Evolutionary conservation across 768 basidiomycete genomes (phyloP).

Genomic region (Leccinum variicolor): DNA sequence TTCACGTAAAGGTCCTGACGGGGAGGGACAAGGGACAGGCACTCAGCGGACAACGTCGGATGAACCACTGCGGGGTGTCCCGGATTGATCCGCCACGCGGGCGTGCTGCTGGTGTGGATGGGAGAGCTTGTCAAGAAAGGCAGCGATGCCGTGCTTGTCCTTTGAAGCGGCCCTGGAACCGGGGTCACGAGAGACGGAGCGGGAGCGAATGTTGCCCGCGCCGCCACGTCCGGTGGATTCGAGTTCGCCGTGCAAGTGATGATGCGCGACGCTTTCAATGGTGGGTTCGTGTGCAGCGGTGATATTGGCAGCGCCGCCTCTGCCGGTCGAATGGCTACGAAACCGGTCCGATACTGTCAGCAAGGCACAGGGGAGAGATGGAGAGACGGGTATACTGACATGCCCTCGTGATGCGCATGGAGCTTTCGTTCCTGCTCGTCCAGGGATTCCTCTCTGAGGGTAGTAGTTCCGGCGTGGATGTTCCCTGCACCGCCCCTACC

Average conservation of each 20-base stretch:
- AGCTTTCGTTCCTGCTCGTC: slow-evolving; percentile 36
- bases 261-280: slow-evolving; percentile 32
- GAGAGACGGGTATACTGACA: slow-evolving; percentile 35
- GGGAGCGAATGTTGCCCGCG: slow-evolving; percentile 54
- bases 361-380: neutral
- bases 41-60: neutral
- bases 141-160: slow-evolving; percentile 31
- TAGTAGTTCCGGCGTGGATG: slow-evolving; percentile 33
- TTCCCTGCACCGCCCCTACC: slow-evolving; percentile 70
- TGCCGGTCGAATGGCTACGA: slow-evolving; percentile 60
- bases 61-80: neutral
- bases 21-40: neutral
- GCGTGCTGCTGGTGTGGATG: slow-evolving; percentile 19
- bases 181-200: slow-evolving; percentile 33
- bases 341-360: neutral
- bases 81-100: neutral
- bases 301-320: slow-evolving; percentile 66
- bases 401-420: slow-evolving; percentile 30
- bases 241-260: slow-evolving; percentile 22
- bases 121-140: slow-evolving; percentile 27
- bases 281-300: slow-evolving; percentile 36
- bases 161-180: slow-evolving; percentile 20
- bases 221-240: slow-evolving; percentile 59
- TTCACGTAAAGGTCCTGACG: neutral
- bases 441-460: slow-evolving; percentile 14